A percentile compares a stretch with the other conserved stretches of the same genome.
phyloP scores from a whole-genome alignment of 805 yeast genomes.

The Lipomyces spencermartinsiae region DNA sequence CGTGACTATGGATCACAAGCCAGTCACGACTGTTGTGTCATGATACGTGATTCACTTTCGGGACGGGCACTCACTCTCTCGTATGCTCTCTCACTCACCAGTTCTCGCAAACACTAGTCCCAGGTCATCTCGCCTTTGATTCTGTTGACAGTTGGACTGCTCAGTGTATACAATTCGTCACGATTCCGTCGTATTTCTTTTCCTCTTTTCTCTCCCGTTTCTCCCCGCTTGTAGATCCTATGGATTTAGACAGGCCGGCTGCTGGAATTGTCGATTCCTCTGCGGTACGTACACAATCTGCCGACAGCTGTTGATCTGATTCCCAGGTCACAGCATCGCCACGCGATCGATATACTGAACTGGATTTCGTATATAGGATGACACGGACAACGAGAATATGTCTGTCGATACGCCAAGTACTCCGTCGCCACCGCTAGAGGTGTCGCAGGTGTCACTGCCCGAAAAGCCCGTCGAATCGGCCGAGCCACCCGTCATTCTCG shows the following conservation, averaged over 20 bases:
- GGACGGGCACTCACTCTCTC: neutral
- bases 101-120: neutral
- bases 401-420: slow-evolving; percentile 31
- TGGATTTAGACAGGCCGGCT: slow-evolving; percentile 26
- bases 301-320: neutral
- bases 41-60: neutral
- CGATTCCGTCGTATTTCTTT: slow-evolving; percentile 29
- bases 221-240: slow-evolving; percentile 25
- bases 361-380: slow-evolving; percentile 17
- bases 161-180: slow-evolving; percentile 11
- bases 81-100: neutral
- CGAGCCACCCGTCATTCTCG: slow-evolving; percentile 12
- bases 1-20: neutral
- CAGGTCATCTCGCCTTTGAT: neutral
- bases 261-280: slow-evolving; percentile 20
- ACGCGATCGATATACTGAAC: neutral
- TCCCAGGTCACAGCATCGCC: neutral
- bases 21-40: neutral
- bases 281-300: slow-evolving; percentile 12
- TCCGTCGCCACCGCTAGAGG: slow-evolving; percentile 11
- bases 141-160: neutral
- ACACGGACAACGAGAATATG: slow-evolving; percentile 32
- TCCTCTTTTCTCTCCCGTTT: slow-evolving; percentile 24
- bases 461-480: slow-evolving; percentile 10
- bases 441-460: neutral